phyloP scores from a whole-genome alignment of 768 basidiomycete genomes.

The Scleroderma bovista region DNA sequence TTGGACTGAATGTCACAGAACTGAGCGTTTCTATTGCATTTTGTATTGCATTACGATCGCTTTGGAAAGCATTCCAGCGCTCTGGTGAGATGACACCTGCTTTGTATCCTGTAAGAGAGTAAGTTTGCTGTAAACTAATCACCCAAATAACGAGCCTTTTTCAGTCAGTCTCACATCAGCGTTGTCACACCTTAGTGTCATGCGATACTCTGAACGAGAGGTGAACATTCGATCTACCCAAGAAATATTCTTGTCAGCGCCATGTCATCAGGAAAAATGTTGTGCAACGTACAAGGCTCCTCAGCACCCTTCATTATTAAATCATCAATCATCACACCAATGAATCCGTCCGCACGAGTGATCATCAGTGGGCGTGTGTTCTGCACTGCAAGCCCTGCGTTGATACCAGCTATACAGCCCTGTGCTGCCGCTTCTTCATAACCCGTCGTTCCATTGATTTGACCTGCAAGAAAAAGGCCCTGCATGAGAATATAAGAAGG shows the following conservation, averaged over 20 bases:
- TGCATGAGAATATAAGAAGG: conserved; percentile 16
- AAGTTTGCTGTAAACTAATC: not conserved
- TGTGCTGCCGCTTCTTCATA: conserved; percentile 95
- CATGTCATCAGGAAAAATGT: not conserved
- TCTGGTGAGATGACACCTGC: conserved; percentile 38
- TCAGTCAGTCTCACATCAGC: conserved; percentile 80
- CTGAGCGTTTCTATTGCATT: conserved; percentile 32
- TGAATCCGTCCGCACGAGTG: conserved; percentile 80
- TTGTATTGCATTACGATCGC: conserved; percentile 30
- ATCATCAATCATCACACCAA: conserved; percentile 92
- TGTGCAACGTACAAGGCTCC: conserved; percentile 64
- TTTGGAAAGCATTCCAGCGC: conserved; percentile 38
- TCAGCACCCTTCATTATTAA: conserved; percentile 83
- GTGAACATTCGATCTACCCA: conserved; percentile 87
- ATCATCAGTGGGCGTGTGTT: conserved; percentile 53
- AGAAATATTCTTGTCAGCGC: conserved; percentile 1
- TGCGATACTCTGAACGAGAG: conserved; percentile 83
- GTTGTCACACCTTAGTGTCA: conserved; percentile 85
- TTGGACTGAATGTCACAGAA: conserved; percentile 34
- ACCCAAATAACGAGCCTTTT: conserved; percentile 43
- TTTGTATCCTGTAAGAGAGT: conserved; percentile 27
- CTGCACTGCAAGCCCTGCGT: conserved; percentile 70
- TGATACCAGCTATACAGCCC: conserved; percentile 82
- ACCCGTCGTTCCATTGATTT: conserved; percentile 91
- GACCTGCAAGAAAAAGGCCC: conserved; percentile 85